phyloP scores from a whole-genome alignment of 768 basidiomycete species.

The Panus rudis region DNA sequence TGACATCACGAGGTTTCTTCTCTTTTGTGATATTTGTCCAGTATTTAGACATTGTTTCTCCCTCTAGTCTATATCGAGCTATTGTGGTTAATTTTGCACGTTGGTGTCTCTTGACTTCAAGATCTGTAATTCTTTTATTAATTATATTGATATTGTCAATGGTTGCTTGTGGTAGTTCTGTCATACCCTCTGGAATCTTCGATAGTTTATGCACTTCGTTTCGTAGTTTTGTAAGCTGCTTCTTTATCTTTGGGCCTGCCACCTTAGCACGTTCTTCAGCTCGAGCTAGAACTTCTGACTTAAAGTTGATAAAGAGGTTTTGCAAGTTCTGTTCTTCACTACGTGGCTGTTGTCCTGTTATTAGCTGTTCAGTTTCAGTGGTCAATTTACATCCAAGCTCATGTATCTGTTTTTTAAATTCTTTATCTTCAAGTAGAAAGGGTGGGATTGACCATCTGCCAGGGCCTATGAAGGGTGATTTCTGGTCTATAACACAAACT shows the following conservation, averaged over 20 bases:
- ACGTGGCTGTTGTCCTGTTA: not conserved
- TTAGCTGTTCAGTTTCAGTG: not conserved
- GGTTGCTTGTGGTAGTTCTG: not conserved
- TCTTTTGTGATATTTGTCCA: constrained; percentile 5
- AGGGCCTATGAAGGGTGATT: constrained; percentile 23
- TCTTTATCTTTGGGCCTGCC: not conserved
- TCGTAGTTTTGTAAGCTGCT: not conserved
- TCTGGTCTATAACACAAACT: constrained; percentile 14
- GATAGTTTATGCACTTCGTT: not conserved
- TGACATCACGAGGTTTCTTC: constrained; percentile 4
- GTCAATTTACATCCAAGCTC: not conserved
- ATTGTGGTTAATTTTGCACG: not conserved
- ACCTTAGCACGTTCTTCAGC: not conserved
- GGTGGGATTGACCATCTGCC: constrained; percentile 23
- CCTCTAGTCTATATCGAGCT: not conserved
- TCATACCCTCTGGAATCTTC: not conserved
- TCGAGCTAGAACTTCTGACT: not conserved
- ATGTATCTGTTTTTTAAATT: constrained; percentile 5
- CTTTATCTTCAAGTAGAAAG: constrained; percentile 15
- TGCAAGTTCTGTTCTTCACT: not conserved
- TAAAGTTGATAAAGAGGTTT: not conserved
- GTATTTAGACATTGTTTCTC: constrained; percentile 6
- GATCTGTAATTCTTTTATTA: not conserved
- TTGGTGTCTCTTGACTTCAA: not conserved
- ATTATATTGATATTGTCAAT: too few species aligned